A percentile compares a stretch with the other conserved stretches of the same genome.
Conservation (phyloP, 2,329 filamentous ascomycete genomes). For the Apiospora arundinis region DNA sequence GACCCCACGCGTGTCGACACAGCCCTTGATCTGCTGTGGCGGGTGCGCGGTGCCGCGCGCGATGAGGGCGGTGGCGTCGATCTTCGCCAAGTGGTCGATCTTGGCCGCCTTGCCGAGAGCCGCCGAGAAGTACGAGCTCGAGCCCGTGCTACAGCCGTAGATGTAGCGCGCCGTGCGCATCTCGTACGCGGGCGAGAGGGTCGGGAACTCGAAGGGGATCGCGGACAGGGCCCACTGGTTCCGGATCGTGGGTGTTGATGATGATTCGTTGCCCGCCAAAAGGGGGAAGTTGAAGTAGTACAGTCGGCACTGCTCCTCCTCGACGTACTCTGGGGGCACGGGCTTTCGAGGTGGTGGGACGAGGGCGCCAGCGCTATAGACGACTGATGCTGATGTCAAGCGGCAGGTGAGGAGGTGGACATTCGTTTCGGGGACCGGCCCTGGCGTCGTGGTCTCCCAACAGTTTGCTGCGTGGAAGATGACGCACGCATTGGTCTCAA, state of each 20-base stretch:
- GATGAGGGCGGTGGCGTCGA: conserved; percentile 63
- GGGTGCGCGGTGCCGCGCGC: conserved; percentile 52
- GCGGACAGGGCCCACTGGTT: conserved; percentile 70
- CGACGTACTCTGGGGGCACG: conserved; percentile 46
- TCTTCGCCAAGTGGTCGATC: conserved; percentile 69
- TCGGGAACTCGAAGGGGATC: conserved; percentile 73
- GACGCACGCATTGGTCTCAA: conserved; percentile 70
- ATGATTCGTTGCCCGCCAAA: conserved; percentile 25
- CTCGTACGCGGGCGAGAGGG: conserved; percentile 57
- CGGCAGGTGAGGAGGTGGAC: conserved; percentile 72
- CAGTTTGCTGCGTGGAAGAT: conserved; percentile 77
- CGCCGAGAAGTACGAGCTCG: conserved; percentile 59
- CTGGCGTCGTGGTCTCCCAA: conserved; percentile 61
- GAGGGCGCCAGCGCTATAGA: conserved; percentile 71
- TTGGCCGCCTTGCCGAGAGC: conserved; percentile 70
- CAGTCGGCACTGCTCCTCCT: conserved; percentile 71
- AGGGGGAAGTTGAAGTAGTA: conserved; percentile 72
- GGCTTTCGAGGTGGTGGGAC: conserved; percentile 54
- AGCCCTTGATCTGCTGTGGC: conserved; percentile 60
- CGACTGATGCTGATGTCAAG: conserved; percentile 67
- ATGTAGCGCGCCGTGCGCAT: conserved; percentile 67
- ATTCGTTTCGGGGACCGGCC: conserved; percentile 39
- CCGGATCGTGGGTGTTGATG: conserved; percentile 49
- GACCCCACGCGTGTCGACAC: conserved; percentile 64
- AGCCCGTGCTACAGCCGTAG: conserved; percentile 70